A percentile compares a stretch with the other conserved stretches of the same genome.
Conservation (phyloP, 768 basidiomycete genomes). For the Collybiopsis confluens region DNA sequence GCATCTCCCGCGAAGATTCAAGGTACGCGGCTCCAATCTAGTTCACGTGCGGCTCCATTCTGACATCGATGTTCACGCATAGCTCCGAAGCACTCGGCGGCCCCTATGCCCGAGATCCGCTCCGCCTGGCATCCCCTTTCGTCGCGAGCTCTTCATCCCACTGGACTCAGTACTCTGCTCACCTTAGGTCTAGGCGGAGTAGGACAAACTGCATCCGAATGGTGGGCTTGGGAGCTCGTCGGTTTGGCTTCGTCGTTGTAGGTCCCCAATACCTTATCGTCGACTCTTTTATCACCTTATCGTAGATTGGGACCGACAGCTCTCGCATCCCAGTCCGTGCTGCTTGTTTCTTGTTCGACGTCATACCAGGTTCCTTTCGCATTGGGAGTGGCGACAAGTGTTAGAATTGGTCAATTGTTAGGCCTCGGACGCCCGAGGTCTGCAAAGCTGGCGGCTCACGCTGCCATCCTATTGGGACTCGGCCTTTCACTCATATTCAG, state of each 20-base stretch:
- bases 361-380: slow-evolving; percentile 84
- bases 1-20: too few relatives aligned
- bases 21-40: not conserved
- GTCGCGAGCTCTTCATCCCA: slow-evolving; percentile 49
- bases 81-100: not conserved
- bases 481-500: slow-evolving; percentile 59
- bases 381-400: slow-evolving; percentile 76
- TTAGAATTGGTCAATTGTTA: slow-evolving; percentile 86
- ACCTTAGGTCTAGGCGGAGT: slow-evolving; percentile 81
- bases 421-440: slow-evolving; percentile 75
- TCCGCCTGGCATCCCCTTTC: slow-evolving; percentile 83
- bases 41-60: not conserved
- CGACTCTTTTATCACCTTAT: not conserved
- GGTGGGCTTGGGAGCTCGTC: slow-evolving; percentile 96
- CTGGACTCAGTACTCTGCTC: slow-evolving; percentile 62
- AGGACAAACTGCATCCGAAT: slow-evolving; percentile 84
- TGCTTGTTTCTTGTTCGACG: slow-evolving; percentile 69
- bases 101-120: slow-evolving; percentile 12
- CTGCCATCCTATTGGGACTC: slow-evolving; percentile 64
- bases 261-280: slow-evolving; percentile 11
- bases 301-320: slow-evolving; percentile 69
- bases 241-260: slow-evolving; percentile 51
- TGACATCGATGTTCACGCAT: too few relatives aligned
- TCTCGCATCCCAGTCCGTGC: slow-evolving; percentile 86
- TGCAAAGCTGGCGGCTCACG: slow-evolving; percentile 63